phyloP scores from a whole-genome alignment of 1,284 basidiomycete genomes.

The Blastosporella zonata region DNA sequence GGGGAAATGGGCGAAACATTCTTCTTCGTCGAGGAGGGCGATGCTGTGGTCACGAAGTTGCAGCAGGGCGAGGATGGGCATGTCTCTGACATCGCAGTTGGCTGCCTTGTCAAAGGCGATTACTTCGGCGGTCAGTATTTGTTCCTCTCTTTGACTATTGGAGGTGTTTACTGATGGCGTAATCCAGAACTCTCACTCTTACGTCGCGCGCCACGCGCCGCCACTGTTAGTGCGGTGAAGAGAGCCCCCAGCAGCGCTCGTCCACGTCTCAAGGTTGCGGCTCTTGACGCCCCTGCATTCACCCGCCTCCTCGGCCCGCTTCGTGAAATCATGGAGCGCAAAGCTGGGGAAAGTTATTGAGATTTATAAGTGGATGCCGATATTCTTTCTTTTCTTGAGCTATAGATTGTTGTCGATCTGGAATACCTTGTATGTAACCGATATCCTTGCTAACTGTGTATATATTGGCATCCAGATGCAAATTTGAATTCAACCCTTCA shows the following conservation, averaged over 20 bases:
- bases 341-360: constrained; percentile 54
- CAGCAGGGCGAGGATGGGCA: constrained; percentile 60
- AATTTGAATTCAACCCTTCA: too few species aligned
- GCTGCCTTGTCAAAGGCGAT: constrained; percentile 83
- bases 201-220: constrained; percentile 82
- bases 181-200: constrained; percentile 76
- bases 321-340: constrained; percentile 84
- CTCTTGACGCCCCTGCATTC: constrained; percentile 91
- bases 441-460: constrained; percentile 6
- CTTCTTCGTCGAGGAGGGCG: constrained; percentile 94
- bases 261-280: constrained; percentile 86
- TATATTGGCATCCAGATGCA: neutral
- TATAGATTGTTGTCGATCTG: constrained; percentile 1
- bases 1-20: constrained; percentile 97
- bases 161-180: constrained; percentile 9
- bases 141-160: constrained; percentile 1
- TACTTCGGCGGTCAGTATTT: constrained; percentile 89
- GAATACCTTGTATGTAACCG: constrained; percentile 12
- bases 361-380: neutral
- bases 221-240: constrained; percentile 83
- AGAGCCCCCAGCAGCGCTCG: constrained; percentile 43
- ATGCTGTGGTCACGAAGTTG: constrained; percentile 83
- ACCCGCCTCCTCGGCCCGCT: constrained; percentile 91
- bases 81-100: constrained; percentile 66
- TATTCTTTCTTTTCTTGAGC: constrained; percentile 5